A percentile compares a stretch with the other conserved stretches of the same genome.
phyloP scores from a whole-genome alignment of 2,329 filamentous ascomycete genomes.

The Sphaceloma murrayae region DNA sequence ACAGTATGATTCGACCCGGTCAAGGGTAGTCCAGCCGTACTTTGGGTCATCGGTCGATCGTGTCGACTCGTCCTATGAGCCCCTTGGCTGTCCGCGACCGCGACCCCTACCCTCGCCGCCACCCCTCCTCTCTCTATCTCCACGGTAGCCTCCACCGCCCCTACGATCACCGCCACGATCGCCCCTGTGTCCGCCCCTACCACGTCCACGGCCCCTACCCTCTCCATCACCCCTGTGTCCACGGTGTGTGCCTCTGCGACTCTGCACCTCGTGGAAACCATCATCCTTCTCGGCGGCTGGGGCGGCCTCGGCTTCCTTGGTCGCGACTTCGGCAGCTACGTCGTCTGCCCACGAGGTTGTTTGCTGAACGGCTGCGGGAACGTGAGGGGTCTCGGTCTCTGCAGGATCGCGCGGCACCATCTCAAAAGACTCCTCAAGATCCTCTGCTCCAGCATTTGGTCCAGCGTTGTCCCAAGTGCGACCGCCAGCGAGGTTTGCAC shows the following conservation, averaged over 20 bases:
- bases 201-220: conserved; percentile 38
- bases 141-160: conserved; percentile 36
- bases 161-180: conserved; percentile 36
- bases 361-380: conserved; percentile 45
- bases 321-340: conserved; percentile 32
- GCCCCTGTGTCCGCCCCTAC: conserved; percentile 28
- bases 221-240: conserved; percentile 21
- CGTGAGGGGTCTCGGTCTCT: conserved; percentile 61
- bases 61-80: conserved; percentile 12
- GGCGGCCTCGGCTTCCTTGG: conserved; percentile 27
- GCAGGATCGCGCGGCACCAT: conserved; percentile 62
- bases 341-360: conserved; percentile 78
- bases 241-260: conserved; percentile 28
- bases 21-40: no score
- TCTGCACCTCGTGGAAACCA: conserved; percentile 59
- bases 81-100: conserved; percentile 24
- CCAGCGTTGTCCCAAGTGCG: conserved; percentile 57
- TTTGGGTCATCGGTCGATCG: background rate
- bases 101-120: conserved; percentile 28
- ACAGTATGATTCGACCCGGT: background rate
- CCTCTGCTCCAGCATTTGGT: conserved; percentile 39
- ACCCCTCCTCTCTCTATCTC: conserved; percentile 36
- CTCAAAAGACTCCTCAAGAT: conserved; percentile 60
- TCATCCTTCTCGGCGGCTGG: conserved; percentile 37
- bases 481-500: conserved; percentile 48